Evolutionary conservation across 768 basidiomycete species (phyloP).

Genomic region (Rhodosporidiobolus sp.): DNA sequence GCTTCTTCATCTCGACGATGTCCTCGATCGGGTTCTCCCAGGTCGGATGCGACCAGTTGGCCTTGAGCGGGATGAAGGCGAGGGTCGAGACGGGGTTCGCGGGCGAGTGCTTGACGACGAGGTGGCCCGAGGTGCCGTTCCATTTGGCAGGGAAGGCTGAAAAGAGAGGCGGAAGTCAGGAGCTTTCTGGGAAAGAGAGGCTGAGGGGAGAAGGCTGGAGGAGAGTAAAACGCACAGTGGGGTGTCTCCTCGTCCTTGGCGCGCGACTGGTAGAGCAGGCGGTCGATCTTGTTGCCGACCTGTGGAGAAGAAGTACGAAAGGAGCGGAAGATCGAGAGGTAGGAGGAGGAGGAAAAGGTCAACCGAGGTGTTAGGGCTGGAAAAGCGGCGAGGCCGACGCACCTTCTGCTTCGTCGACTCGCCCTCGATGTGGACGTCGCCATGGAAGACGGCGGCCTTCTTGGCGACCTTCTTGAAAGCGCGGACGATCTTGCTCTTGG

Average conservation of each 20-base stretch:
- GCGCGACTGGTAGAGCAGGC: slow-evolving; percentile 46
- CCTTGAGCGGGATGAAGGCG: slow-evolving; percentile 45
- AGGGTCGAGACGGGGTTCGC: slow-evolving; percentile 28
- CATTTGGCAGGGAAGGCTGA: slow-evolving; percentile 50
- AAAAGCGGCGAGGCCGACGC: slow-evolving; percentile 5
- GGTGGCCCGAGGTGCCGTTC: slow-evolving; percentile 48
- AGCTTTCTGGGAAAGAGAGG: too few species aligned
- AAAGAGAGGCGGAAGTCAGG: neutral
- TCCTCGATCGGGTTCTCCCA: slow-evolving; percentile 48
- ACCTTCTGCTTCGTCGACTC: slow-evolving; percentile 45
- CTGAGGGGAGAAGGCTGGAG: neutral
- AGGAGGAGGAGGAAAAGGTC: neutral
- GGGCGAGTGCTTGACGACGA: slow-evolving; percentile 46
- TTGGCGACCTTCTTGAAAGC: slow-evolving; percentile 48
- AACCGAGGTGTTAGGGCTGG: neutral
- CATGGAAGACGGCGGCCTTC: slow-evolving; percentile 50
- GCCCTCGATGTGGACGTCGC: slow-evolving; percentile 50
- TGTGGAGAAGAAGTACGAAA: slow-evolving; percentile 24
- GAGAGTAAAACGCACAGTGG: slow-evolving; percentile 44
- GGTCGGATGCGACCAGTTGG: slow-evolving; percentile 34
- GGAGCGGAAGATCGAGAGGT: neutral
- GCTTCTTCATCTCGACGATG: slow-evolving; percentile 52
- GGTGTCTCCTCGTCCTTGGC: slow-evolving; percentile 48
- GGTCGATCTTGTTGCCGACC: slow-evolving; percentile 49
- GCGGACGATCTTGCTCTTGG: slow-evolving; percentile 44